Evolutionary conservation across 257 asterid genomes (phyloP).

Genomic region (Nicotiana paniculata): DNA sequence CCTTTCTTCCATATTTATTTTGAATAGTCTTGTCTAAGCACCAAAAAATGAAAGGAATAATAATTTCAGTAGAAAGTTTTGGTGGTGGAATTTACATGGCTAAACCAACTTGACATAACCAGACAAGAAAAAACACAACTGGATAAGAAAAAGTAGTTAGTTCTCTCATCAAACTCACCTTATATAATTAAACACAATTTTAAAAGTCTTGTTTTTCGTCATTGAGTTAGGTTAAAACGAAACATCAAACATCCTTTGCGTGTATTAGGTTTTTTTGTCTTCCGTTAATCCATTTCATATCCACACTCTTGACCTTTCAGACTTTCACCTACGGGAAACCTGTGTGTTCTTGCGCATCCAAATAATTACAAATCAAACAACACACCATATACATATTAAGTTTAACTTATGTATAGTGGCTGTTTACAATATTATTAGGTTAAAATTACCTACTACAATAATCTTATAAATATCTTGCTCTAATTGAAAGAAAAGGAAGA

Average conservation of each 20-base stretch:
- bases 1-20: not conserved
- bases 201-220: not conserved
- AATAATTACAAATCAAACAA: too few species aligned
- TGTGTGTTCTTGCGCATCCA: too few species aligned
- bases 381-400: too few species aligned
- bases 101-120: not conserved
- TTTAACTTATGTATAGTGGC: too few species aligned
- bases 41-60: not conserved
- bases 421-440: too few species aligned
- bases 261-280: constrained; percentile 7
- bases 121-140: not conserved
- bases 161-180: not conserved
- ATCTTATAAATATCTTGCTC: too few species aligned
- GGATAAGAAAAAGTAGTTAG: not conserved
- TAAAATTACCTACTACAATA: too few species aligned
- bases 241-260: not conserved
- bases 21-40: too few species aligned
- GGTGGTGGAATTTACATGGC: not conserved
- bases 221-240: not conserved
- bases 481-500: too few species aligned
- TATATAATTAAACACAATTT: not conserved
- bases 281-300: not conserved
- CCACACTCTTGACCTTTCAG: not conserved
- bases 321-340: too few species aligned
- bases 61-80: not conserved